Percentiles rank a stretch among this genome's conserved stretches.
phyloP scores from a whole-genome alignment of 2,329 filamentous ascomycete species.

The Nemania abortiva region DNA sequence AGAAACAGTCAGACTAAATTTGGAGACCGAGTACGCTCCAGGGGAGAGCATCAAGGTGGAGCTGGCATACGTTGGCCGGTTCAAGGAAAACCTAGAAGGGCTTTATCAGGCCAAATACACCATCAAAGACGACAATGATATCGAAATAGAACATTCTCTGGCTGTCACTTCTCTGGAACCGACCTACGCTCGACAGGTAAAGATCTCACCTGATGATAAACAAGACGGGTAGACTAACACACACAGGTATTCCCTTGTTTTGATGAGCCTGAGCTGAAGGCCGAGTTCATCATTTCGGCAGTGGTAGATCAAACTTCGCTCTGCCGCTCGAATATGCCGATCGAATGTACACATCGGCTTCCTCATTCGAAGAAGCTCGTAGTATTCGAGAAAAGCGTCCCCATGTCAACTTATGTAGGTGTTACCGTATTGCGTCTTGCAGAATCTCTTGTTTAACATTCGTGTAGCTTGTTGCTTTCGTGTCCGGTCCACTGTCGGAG shows the following conservation, averaged over 20 bases:
- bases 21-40: too few species aligned
- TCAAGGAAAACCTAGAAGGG: not conserved
- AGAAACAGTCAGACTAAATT: too few species aligned
- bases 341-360: not conserved
- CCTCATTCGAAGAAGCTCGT: not conserved
- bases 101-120: not conserved
- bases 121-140: not conserved
- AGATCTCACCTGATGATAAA: not conserved
- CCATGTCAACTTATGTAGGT: not conserved
- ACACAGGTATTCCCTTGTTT: constrained; percentile 1
- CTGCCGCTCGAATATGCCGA: not conserved
- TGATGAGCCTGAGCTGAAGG: not conserved
- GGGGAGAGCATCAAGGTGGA: too few species aligned
- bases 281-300: not conserved
- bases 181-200: not conserved
- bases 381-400: not conserved
- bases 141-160: not conserved
- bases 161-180: not conserved
- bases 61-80: not conserved
- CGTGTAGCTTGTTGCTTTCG: not conserved
- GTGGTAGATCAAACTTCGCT: not conserved
- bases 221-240: not conserved
- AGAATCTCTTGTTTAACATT: not conserved
- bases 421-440: not conserved
- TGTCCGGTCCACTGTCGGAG: not conserved